Percentiles rank a stretch among this genome's conserved stretches.
Evolutionary conservation across 495 filamentous ascomycete species (phyloP).

Genomic region (Penicillium pulvis): DNA sequence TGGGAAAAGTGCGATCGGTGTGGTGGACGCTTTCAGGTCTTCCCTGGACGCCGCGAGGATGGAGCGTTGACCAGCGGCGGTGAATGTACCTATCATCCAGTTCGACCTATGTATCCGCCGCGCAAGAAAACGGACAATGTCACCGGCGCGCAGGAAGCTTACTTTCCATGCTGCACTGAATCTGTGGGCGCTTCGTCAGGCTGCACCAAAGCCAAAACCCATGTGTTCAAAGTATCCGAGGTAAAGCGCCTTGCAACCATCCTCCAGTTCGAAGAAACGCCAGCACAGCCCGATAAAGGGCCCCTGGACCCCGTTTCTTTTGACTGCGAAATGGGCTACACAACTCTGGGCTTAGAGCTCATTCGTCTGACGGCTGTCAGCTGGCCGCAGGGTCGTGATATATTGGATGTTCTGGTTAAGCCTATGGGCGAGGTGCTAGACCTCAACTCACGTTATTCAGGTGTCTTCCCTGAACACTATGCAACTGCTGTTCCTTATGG

Average conservation of each 20-base stretch:
- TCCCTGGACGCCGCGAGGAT: constrained; percentile 81
- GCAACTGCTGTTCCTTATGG: constrained; percentile 65
- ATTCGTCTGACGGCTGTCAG: constrained; percentile 83
- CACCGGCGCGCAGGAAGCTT: constrained; percentile 51
- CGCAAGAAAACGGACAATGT: constrained; percentile 48
- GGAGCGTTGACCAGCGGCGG: constrained; percentile 78
- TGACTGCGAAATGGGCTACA: constrained; percentile 98
- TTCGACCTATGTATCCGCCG: constrained; percentile 57
- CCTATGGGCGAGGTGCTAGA: constrained; percentile 85
- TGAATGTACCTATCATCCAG: constrained; percentile 75
- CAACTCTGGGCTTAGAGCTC: constrained; percentile 80
- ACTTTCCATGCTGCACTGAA: constrained; percentile 78
- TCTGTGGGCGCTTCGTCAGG: constrained; percentile 67
- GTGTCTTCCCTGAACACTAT: constrained; percentile 75
- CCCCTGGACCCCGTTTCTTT: constrained; percentile 64
- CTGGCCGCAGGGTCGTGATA: constrained; percentile 74
- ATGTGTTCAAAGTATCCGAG: constrained; percentile 87
- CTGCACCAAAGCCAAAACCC: constrained; percentile 66
- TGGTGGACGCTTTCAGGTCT: constrained; percentile 83
- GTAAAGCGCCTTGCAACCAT: constrained; percentile 73
- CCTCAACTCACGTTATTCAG: constrained; percentile 87
- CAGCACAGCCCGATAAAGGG: constrained; percentile 51
- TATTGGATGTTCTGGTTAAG: constrained; percentile 84
- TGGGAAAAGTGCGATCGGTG: constrained; percentile 93
- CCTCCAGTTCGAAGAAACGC: constrained; percentile 79